Evolutionary conservation across 352 stramenopile genomes (phyloP).

Genomic region (Phytopythium helicoides): DNA sequence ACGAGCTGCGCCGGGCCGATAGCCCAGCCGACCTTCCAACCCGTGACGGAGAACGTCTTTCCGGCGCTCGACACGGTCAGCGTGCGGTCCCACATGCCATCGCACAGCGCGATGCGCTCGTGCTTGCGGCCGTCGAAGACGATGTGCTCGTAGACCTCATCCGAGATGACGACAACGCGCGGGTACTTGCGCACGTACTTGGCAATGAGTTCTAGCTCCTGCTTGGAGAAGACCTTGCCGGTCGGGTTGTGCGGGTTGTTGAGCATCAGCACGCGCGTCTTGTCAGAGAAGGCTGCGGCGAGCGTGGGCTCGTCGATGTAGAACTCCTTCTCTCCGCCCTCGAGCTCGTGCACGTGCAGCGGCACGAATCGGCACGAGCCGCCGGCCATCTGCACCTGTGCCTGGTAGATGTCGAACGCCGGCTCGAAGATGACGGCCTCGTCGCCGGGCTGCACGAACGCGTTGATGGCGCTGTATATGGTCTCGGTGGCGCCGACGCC

Average conservation of each 20-base stretch:
- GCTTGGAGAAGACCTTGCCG: conserved; percentile 95
- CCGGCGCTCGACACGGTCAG: conserved; percentile 89
- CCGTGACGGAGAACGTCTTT: conserved; percentile 93
- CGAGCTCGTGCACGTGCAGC: conserved; percentile 46
- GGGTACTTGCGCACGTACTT: conserved; percentile 81
- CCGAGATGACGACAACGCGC: conserved; percentile 93
- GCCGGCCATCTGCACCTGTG: conserved; percentile 83
- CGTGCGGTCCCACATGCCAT: conserved; percentile 84
- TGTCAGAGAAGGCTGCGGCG: conserved; percentile 83
- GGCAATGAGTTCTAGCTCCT: conserved; percentile 93
- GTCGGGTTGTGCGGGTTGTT: conserved; percentile 99
- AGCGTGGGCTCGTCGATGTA: conserved; percentile 87
- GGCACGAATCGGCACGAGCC: conserved; percentile 83
- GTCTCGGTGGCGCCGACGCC: conserved; percentile 94
- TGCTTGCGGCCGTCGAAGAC: conserved; percentile 79
- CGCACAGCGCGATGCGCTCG: conserved; percentile 69
- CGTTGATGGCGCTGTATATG: conserved; percentile 92
- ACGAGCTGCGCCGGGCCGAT: conserved; percentile 76
- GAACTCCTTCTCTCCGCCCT: conserved; percentile 52
- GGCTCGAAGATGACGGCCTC: conserved; percentile 97
- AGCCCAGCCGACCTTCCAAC: conserved; percentile 93
- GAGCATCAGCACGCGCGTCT: conserved; percentile 94
- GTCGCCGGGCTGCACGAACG: conserved; percentile 92
- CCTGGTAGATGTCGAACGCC: conserved; percentile 97
- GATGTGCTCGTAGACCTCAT: conserved; percentile 99